Conservation (phyloP, 345 rosid species). For the Ceriops decandra region DNA sequence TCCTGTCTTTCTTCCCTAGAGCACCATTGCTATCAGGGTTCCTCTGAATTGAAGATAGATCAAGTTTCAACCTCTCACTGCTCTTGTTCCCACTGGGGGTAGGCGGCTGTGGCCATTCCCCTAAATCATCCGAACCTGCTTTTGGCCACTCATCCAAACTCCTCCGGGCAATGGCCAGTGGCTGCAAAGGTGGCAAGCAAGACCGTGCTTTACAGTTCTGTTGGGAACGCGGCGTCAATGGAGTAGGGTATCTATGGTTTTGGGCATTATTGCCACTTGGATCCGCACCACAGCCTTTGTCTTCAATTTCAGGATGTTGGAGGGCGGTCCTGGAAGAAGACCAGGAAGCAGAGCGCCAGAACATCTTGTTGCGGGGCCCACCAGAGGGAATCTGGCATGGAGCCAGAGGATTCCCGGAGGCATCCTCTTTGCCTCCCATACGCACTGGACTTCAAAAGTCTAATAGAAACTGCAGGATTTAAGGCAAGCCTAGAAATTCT, state of each 20-base stretch:
- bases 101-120: conserved; percentile 93
- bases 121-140: conserved; percentile 91
- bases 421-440: conserved; percentile 95
- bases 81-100: conserved; percentile 78
- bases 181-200: conserved; percentile 93
- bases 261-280: conserved; percentile 45
- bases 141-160: conserved; percentile 99
- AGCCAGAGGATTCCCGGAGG: conserved; percentile 44
- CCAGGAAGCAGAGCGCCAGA: conserved; percentile 98
- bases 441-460: conserved; percentile 29
- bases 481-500: conserved; percentile 24
- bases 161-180: conserved; percentile 79
- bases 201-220: conserved; percentile 82
- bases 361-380: conserved; percentile 60
- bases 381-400: conserved; percentile 42
- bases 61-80: conserved; percentile 91
- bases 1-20: conserved; percentile 75
- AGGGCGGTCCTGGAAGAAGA: conserved; percentile 79
- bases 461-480: conserved; percentile 3
- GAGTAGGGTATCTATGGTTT: conserved; percentile 59
- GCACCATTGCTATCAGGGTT: conserved; percentile 67
- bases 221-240: conserved; percentile 86
- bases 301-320: conserved; percentile 52
- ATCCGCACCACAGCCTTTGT: conserved; percentile 37
- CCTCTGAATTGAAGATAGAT: conserved; percentile 72